phyloP scores from a whole-genome alignment of 176 grass and related monocot species.

The Phoenix roebelenii region DNA sequence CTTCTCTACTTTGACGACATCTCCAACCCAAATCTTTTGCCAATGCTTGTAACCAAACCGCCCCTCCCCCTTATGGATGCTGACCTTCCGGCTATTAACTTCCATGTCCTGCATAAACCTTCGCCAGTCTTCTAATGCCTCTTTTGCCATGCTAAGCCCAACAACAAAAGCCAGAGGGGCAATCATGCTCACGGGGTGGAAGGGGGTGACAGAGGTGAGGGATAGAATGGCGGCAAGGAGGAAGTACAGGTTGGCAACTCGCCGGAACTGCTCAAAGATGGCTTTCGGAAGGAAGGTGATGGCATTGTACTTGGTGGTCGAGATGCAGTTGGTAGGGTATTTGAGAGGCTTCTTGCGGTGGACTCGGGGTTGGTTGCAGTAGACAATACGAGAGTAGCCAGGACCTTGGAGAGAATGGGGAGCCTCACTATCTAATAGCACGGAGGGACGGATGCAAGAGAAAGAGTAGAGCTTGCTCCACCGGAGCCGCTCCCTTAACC shows the following conservation, averaged over 20 bases:
- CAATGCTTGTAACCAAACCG: constrained; percentile 54
- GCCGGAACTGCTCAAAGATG: constrained; percentile 95
- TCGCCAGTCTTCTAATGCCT: constrained; percentile 88
- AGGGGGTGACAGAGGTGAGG: constrained; percentile 81
- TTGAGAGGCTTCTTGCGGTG: constrained; percentile 74
- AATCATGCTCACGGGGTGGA: constrained; percentile 79
- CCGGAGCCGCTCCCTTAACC: constrained; percentile 58
- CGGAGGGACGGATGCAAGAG: constrained; percentile 43
- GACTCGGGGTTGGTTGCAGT: constrained; percentile 66
- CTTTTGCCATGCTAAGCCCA: constrained; percentile 85
- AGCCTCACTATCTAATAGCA: constrained; percentile 11
- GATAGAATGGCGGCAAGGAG: constrained; percentile 84
- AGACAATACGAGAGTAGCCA: constrained; percentile 71
- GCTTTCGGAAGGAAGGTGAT: constrained; percentile 94
- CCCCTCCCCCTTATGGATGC: constrained; percentile 48
- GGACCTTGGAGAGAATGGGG: constrained; percentile 44
- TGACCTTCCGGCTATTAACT: constrained; percentile 75
- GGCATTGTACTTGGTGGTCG: constrained; percentile 94
- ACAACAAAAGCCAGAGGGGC: constrained; percentile 78
- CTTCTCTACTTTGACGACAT: constrained; percentile 90
- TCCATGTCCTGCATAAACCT: constrained; percentile 97
- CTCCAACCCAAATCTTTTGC: constrained; percentile 72
- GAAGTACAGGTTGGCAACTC: constrained; percentile 93
- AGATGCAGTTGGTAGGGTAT: constrained; percentile 81
- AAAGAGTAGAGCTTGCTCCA: constrained; percentile 98